Evolutionary conservation across 2,329 filamentous ascomycete genomes (phyloP), one percentile per base, ranked within the genome.

Genomic region (Thyridium curvatum): DNA sequence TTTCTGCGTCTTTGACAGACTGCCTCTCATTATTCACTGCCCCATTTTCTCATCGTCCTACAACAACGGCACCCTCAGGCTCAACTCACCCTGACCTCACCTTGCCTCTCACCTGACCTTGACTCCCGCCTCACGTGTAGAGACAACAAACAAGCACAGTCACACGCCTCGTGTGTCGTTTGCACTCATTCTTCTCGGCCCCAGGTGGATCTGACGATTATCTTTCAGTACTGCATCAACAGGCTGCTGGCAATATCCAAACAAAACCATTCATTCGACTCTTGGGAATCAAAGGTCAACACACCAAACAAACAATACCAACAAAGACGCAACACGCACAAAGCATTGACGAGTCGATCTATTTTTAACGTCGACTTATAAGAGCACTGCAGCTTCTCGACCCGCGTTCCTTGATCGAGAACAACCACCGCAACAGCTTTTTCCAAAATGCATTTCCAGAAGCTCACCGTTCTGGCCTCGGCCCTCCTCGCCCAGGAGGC

Each of bases 1-100:
- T 46, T 61, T 61, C 53, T 56, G 66, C 61, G 64, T 72, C 70
- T 73, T 74, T 72, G 69, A 74, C 51, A 74, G 70, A 72, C 61
- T 45, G 61, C 62, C 50, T 52, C 37, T 49, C 43, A 39, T 44
- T 41, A 47, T 44, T 45, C 35, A 26, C 29, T 41, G 31, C 30
- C 41, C 39, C 21, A 26, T 26, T 26, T 26, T 10, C 21, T 26
- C 6, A 6, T 26, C 21, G 10, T n/a, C 21, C 21, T 26, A 26
- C 21, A 26, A 26, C 21, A 26, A 26, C 21, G 21, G 10, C 21
- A 26, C 21, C 10, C 18, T 30, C 28, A 28, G 34, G 28, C 29
- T 30, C 21, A 29, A 10, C 30, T 32, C 18, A 18, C 32, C 15
- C 17, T 17, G n/a, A 21, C 12, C 32, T 36, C 21, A 36, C 34